These are phyloP conservation scores for Stygiomarasmius scandens DNA, from an alignment of 1,284 basidiomycete genomes.

Conservation along the genomic window DNA sequence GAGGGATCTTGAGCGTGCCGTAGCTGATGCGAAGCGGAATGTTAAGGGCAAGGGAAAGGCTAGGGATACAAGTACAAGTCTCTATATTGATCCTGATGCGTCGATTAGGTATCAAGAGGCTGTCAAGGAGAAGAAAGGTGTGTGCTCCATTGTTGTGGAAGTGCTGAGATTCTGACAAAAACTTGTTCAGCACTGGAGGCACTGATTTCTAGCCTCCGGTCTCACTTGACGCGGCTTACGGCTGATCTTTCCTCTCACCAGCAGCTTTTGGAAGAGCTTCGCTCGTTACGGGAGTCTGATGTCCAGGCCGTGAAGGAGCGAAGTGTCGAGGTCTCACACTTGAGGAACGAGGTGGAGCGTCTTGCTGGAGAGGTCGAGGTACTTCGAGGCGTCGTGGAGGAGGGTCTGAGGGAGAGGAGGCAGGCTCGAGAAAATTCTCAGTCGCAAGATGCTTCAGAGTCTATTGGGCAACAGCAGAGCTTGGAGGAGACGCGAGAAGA, in stretches of 20 bases:
- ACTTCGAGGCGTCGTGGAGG: conserved; percentile 80
- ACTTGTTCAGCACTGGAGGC: conserved; percentile 68
- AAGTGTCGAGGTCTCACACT: conserved; percentile 58
- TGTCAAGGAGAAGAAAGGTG: conserved; percentile 86
- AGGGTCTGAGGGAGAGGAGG: conserved; percentile 76
- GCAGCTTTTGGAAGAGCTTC: conserved; percentile 64
- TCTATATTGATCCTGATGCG: conserved; percentile 40
- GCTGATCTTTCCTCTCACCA: conserved; percentile 77
- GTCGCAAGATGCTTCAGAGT: conserved; percentile 6
- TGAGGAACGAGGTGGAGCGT: conserved; percentile 72
- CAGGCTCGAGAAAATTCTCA: conserved; percentile 30
- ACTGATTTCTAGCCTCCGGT: conserved; percentile 69
- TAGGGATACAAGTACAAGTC: conserved; percentile 29
- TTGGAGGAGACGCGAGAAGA: conserved; percentile 9
- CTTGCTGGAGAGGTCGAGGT: conserved; percentile 81
- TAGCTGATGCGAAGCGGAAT: conserved; percentile 21
- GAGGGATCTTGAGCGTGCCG: conserved; percentile 27
- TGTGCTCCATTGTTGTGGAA: conserved; percentile 9
- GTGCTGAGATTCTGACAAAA: conserved; percentile 11
- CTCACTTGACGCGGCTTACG: conserved; percentile 76
- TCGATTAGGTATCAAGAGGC: conserved; percentile 66
- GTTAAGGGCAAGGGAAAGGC: conserved; percentile 38
- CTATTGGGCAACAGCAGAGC: conserved; percentile 4
- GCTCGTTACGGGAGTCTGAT: conserved; percentile 65
- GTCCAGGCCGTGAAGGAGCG: conserved; percentile 61